phyloP scores from a whole-genome alignment of 805 yeast species.

The Isabelozyma gotoi region DNA sequence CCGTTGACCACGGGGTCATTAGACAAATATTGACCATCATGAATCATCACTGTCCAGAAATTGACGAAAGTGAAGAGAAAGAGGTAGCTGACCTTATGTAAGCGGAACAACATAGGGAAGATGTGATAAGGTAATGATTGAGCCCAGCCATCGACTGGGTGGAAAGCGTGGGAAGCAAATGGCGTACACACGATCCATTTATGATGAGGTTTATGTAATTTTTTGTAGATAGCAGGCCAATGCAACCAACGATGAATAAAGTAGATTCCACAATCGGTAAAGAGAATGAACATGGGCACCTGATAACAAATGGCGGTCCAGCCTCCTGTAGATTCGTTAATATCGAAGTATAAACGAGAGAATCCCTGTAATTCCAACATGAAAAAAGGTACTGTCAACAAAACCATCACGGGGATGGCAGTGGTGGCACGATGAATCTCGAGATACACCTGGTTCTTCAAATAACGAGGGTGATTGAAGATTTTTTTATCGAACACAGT shows the following conservation, averaged over 20 bases:
- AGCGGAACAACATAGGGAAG: slow-evolving; percentile 88
- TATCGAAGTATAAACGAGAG: slow-evolving; percentile 71
- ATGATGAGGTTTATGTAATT: slow-evolving; percentile 94
- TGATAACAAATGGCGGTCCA: slow-evolving; percentile 65
- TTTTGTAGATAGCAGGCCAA: slow-evolving; percentile 86
- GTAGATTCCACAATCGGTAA: slow-evolving; percentile 93
- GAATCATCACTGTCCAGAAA: slow-evolving; percentile 98
- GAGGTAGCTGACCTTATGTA: slow-evolving; percentile 84
- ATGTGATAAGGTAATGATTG: slow-evolving; percentile 94
- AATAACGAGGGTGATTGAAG: slow-evolving; percentile 92
- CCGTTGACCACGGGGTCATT: slow-evolving; percentile 94
- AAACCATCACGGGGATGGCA: slow-evolving; percentile 88
- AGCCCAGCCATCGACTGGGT: slow-evolving; percentile 93
- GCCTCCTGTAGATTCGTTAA: slow-evolving; percentile 65
- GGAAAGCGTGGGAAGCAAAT: slow-evolving; percentile 97
- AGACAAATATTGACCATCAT: slow-evolving; percentile 94
- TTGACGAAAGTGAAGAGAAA: slow-evolving; percentile 85
- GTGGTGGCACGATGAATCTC: slow-evolving; percentile 78
- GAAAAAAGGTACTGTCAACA: slow-evolving; percentile 88
- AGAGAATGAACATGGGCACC: slow-evolving; percentile 77
- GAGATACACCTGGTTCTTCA: slow-evolving; percentile 86
- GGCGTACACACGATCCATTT: slow-evolving; percentile 99
- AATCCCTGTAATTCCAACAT: slow-evolving; percentile 79
- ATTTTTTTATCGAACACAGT: slow-evolving; percentile 84
- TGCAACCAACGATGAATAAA: slow-evolving; percentile 90